Base-by-base conservation (phyloP, 805 yeast species). In the Ogataea zsoltii region DNA sequence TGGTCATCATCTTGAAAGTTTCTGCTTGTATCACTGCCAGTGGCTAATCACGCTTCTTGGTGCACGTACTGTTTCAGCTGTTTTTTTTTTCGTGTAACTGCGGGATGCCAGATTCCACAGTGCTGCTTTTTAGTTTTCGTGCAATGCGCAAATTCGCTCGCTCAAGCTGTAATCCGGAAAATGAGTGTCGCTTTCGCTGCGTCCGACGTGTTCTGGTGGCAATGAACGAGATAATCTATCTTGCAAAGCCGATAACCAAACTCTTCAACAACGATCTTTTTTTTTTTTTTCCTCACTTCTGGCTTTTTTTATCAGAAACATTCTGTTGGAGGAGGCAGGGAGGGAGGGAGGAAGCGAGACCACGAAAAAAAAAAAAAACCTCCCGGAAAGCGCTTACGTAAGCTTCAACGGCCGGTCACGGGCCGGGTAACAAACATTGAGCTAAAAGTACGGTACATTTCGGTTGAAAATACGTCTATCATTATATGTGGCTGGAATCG, bases 1-100 rank as follows among this genome's bases (percentile, higher is more conserved):
- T 77, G 48, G 83, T 75, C 63, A 75, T 79, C 80, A 77, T 76
- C 39, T 55, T 53, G 47, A 32, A 30, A 23, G 31, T 14, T 4
- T 21, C 25, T 21, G 25, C 9, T 6, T 5, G 9, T 21, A 9
- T 21, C 9, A 21, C 7, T 21, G 9, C 5, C 9, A 9, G 25
- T 9, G 5, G 25, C 9, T 21, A 21, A 21, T 21, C 25, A 9
- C 25, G 25, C 9, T 5, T 21, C 25, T 21, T 21, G 25, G 7
- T 9, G 25, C 5, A 21, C 25, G 25, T 21, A 21, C 16, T 23
- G 23, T 9, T 37, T 13, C 21, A 21, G 23, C 9, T 25, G 25
- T 37, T 25, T 13, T 17, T 25, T 30, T 15, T 36, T 37, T 37
- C 40, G 40, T 37, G 40, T 37, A 37, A 26, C 40, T 37, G 40